These are phyloP conservation scores for Saccharomycopsis selenospora DNA, from an alignment of 805 yeast species.

Conservation along the genomic window DNA sequence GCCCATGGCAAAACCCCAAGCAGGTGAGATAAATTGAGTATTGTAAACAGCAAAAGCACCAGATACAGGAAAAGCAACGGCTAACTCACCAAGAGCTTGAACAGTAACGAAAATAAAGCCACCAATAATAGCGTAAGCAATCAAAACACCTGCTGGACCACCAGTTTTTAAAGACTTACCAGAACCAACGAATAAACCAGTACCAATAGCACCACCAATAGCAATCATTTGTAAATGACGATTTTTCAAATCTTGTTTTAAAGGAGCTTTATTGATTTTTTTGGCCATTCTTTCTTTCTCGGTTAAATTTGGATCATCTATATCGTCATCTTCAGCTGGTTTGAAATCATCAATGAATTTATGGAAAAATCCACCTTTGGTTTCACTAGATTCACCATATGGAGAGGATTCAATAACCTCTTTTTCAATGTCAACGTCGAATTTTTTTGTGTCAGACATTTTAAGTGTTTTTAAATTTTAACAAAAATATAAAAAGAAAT, in stretches of 20 bases:
- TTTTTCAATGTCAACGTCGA: too few species aligned
- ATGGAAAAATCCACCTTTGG: background rate
- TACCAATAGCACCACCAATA: constrained; percentile 69
- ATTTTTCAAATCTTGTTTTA: constrained; percentile 2
- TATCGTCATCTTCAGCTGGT: constrained; percentile 7
- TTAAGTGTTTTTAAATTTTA: too few species aligned
- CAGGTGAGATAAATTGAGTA: constrained; percentile 46
- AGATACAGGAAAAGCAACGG: constrained; percentile 49
- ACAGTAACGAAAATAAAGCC: constrained; percentile 50
- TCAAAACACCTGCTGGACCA: constrained; percentile 58
- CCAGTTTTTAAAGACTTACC: constrained; percentile 51
- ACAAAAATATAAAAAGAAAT: too few species aligned
- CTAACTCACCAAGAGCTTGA: constrained; percentile 36
- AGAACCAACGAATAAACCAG: constrained; percentile 66
- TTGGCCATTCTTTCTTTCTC: constrained; percentile 12
- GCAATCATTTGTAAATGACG: constrained; percentile 70
- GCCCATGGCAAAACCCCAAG: constrained; percentile 57
- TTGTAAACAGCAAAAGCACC: constrained; percentile 44
- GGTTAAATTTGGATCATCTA: constrained; percentile 13
- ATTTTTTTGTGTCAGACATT: too few species aligned
- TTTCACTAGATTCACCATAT: constrained; percentile 14
- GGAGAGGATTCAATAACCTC: background rate
- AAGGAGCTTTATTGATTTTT: constrained; percentile 14
- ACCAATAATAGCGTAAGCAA: constrained; percentile 47
- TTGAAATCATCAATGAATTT: constrained; percentile 15